Conservation (phyloP, 2,329 filamentous ascomycete species). For the Monilinia laxa region DNA sequence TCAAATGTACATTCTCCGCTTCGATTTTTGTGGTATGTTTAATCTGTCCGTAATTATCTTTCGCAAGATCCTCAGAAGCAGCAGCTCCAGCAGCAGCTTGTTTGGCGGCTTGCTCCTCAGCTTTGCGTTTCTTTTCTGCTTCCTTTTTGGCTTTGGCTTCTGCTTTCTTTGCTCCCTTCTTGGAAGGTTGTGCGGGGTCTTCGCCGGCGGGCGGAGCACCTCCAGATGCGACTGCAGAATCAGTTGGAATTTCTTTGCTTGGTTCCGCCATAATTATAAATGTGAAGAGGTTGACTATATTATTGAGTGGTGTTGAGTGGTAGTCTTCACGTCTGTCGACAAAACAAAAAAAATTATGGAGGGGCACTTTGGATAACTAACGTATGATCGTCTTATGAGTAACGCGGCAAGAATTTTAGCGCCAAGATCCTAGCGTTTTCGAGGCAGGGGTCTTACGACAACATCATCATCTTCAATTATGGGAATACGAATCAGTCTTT, state of each 20-base stretch:
- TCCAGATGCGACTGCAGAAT: constrained; percentile 23
- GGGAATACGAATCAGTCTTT: background rate
- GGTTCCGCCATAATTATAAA: constrained; percentile 27
- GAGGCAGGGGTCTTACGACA: constrained; percentile 4
- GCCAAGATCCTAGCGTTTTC: constrained; percentile 15
- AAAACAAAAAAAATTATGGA: constrained; percentile 18
- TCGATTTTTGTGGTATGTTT: constrained; percentile 56
- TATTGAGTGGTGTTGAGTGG: background rate
- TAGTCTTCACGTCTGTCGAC: background rate
- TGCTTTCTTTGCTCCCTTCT: constrained; percentile 83
- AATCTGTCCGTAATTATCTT: constrained; percentile 77
- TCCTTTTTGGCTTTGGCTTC: constrained; percentile 86
- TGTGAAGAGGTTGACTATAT: background rate
- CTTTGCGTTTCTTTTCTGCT: constrained; percentile 70
- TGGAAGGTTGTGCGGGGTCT: constrained; percentile 48
- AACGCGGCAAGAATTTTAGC: constrained; percentile 24
- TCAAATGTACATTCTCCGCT: constrained; percentile 58
- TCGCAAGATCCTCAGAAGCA: constrained; percentile 62
- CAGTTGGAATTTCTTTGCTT: constrained; percentile 28
- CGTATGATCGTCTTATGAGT: constrained; percentile 16
- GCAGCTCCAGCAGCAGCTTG: constrained; percentile 65
- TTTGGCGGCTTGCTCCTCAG: constrained; percentile 73
- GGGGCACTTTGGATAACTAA: constrained; percentile 20
- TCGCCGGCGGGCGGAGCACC: constrained; percentile 14
- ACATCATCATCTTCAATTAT: background rate